Conservation (phyloP, 257 asterid genomes). For the Fraxinus anomala region DNA sequence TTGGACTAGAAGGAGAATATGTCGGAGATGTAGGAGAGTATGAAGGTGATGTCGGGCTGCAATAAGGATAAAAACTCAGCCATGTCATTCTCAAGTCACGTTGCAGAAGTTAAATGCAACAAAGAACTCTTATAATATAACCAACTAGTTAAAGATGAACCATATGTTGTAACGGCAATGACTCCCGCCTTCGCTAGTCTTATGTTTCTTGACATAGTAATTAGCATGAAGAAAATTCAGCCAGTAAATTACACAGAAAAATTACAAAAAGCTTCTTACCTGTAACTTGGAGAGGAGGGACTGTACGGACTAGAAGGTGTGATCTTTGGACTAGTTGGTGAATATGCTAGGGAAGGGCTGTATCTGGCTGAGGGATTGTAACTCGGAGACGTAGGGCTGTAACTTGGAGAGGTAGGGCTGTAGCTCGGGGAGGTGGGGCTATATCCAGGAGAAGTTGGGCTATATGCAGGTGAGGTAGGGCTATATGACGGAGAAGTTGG, state of each 20-base stretch:
- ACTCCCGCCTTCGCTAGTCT: neutral
- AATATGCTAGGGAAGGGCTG: conserved; percentile 92
- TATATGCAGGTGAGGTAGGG: conserved; percentile 70
- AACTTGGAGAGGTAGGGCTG: conserved; percentile 93
- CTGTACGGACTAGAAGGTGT: conserved; percentile 92
- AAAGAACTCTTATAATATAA: conserved; percentile 5
- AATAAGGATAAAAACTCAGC: conserved; percentile 27
- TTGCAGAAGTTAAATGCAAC: conserved; percentile 9
- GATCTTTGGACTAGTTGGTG: conserved; percentile 90
- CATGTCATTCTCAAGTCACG: conserved; percentile 12
- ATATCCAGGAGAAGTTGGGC: conserved; percentile 82
- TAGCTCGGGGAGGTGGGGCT: conserved; percentile 92
- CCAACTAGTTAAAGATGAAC: neutral
- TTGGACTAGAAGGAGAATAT: conserved; percentile 93
- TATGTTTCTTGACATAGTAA: neutral
- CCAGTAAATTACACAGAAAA: conserved; percentile 17
- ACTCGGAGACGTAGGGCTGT: conserved; percentile 85
- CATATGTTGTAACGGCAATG: conserved; percentile 4
- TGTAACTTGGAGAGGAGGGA: conserved; percentile 95
- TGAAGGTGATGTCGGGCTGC: conserved; percentile 98
- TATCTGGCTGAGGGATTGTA: conserved; percentile 85
- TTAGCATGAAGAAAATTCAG: neutral
- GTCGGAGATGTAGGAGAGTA: conserved; percentile 93
- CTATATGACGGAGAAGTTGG: conserved; percentile 85
- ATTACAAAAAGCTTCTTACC: conserved; percentile 42